Conservation (phyloP, 768 basidiomycete genomes). For the Mrakia blollopis region DNA sequence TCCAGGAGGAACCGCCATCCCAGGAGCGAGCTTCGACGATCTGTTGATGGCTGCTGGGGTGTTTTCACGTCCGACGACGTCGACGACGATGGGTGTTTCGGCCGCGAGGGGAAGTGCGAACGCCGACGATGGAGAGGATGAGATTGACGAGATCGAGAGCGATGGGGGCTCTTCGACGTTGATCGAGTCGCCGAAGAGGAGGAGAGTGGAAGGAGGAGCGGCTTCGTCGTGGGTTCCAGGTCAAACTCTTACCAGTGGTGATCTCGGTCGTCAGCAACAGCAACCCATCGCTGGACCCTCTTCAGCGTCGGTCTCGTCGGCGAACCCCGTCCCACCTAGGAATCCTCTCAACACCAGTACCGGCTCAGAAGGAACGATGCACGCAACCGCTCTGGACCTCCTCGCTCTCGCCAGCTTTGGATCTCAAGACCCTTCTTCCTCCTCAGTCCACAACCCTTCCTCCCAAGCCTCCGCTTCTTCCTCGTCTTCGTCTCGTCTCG, state of each 20-base stretch:
- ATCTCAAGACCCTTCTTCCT: background rate
- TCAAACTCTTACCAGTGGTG: background rate
- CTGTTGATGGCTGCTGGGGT: constrained; percentile 24
- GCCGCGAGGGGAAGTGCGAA: constrained; percentile 2
- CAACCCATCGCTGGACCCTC: background rate
- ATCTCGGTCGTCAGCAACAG: background rate
- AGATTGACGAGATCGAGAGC: constrained; percentile 11
- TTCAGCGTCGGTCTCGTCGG: background rate
- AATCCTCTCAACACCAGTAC: constrained; percentile 12
- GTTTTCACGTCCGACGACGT: background rate
- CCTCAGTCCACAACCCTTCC: background rate
- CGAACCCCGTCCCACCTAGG: background rate
- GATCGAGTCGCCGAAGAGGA: constrained; percentile 12
- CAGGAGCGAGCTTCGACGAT: constrained; percentile 25
- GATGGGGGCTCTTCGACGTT: background rate
- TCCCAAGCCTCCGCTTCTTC: background rate
- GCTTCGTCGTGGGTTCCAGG: constrained; percentile 14
- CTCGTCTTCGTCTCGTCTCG: constrained; percentile 12
- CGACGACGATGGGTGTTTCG: background rate
- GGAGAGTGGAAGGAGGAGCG: background rate
- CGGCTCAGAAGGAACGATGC: constrained; percentile 9
- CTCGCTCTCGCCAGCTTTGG: constrained; percentile 27
- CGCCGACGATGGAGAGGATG: background rate
- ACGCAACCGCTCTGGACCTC: constrained; percentile 29
- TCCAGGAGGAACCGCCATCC: constrained; percentile 17